phyloP scores from a whole-genome alignment of 2,329 filamentous ascomycete species.

The Talaromyces atroroseus region DNA sequence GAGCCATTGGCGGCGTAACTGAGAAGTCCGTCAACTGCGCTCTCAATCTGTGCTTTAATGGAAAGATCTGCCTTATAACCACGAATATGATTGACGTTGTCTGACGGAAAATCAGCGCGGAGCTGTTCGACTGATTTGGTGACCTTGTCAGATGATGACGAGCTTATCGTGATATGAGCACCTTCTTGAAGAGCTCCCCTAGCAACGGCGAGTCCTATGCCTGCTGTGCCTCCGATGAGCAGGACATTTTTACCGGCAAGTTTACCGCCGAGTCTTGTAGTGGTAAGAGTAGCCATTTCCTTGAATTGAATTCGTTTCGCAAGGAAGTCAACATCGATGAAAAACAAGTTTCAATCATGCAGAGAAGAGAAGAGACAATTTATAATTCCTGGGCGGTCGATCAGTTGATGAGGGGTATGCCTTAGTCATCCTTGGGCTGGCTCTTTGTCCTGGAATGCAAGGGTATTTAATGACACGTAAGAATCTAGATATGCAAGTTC shows the following conservation, averaged over 20 bases:
- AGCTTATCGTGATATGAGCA: not conserved
- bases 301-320: too few relatives aligned
- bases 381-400: too few relatives aligned
- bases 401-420: too few relatives aligned
- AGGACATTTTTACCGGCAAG: not conserved
- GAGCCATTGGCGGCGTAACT: not conserved
- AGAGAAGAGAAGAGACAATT: too few relatives aligned
- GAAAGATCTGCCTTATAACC: not conserved
- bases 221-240: not conserved
- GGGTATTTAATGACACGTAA: too few relatives aligned
- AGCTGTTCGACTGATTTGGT: not conserved
- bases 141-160: not conserved
- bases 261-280: not conserved
- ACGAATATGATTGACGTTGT: not conserved
- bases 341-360: too few relatives aligned
- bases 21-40: not conserved
- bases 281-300: not conserved
- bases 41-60: not conserved
- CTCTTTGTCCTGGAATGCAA: too few relatives aligned
- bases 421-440: too few relatives aligned
- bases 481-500: too few relatives aligned
- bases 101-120: not conserved
- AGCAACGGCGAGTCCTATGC: not conserved
- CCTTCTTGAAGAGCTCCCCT: not conserved
- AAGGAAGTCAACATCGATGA: too few relatives aligned